A percentile compares a stretch with the other conserved stretches of the same genome.
These are phyloP conservation scores for Ophiobolus disseminans DNA, from an alignment of 2,329 filamentous ascomycete species.

Conservation along the genomic window DNA sequence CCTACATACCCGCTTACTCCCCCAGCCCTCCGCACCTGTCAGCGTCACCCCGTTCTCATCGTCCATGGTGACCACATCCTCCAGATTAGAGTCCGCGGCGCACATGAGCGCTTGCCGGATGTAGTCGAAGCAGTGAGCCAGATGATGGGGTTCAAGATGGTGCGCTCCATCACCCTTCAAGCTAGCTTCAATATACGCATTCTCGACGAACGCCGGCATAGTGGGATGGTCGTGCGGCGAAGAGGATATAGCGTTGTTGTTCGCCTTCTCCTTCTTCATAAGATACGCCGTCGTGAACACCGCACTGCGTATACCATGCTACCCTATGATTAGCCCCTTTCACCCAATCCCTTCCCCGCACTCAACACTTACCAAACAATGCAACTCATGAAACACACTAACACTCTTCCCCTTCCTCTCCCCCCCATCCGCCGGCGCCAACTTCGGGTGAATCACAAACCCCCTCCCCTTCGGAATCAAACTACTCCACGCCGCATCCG, in stretches of 20 bases:
- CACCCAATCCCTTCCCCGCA: neutral
- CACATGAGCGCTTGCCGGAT: conserved; percentile 35
- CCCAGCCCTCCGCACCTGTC: conserved; percentile 20
- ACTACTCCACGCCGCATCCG: neutral
- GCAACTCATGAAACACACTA: conserved; percentile 13
- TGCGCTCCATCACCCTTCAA: neutral
- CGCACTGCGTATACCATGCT: conserved; percentile 9
- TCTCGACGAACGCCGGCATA: conserved; percentile 1
- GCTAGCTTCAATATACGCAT: conserved; percentile 8
- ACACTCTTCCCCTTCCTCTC: conserved; percentile 1
- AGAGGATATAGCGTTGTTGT: neutral
- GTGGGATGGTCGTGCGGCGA: neutral
- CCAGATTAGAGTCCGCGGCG: conserved; percentile 33
- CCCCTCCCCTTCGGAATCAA: conserved; percentile 10
- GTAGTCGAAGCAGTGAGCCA: conserved; percentile 36
- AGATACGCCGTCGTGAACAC: conserved; percentile 10
- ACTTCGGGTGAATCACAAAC: conserved; percentile 3
- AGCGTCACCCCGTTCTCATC: neutral
- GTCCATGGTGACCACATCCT: conserved; percentile 3
- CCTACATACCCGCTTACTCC: conserved; percentile 29
- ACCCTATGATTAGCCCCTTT: neutral
- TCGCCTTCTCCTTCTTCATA: conserved; percentile 6
- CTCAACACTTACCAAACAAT: conserved; percentile 10
- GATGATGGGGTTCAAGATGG: neutral
- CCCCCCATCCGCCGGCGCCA: conserved; percentile 1